Percentiles rank a stretch among this genome's conserved stretches.
These are phyloP conservation scores for Voacanga thouarsii DNA, from an alignment of 257 asterid genomes.

Conservation along the genomic window DNA sequence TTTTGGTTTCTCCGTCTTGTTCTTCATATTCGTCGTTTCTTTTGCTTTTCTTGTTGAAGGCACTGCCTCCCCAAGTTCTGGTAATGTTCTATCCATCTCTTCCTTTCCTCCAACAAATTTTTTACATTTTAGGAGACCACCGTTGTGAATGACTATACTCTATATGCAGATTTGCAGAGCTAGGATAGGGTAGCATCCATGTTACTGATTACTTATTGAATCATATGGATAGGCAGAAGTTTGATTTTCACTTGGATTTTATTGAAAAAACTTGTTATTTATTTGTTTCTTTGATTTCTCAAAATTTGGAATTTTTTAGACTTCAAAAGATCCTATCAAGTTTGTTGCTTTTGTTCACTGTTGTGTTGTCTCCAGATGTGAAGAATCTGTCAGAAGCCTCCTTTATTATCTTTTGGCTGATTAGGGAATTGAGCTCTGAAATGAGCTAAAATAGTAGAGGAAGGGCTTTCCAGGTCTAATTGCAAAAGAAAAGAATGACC, in stretches of 20 bases:
- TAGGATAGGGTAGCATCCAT: not conserved
- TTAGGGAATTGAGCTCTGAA: not conserved
- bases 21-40: slow-evolving; percentile 34
- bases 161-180: not conserved
- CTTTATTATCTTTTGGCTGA: slow-evolving; percentile 1
- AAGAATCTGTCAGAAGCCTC: not conserved
- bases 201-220: not conserved
- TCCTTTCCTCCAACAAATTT: not conserved
- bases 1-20: slow-evolving; percentile 41
- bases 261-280: not conserved
- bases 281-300: not conserved
- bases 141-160: not conserved
- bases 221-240: not conserved
- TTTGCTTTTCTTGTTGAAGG: slow-evolving; percentile 29
- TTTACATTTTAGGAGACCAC: not conserved
- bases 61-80: slow-evolving; percentile 26
- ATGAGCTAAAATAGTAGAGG: not conserved
- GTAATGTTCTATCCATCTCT: slow-evolving; percentile 15
- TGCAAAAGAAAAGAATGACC: not conserved
- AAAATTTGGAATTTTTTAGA: not conserved
- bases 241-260: not conserved
- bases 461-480: not conserved
- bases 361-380: not conserved
- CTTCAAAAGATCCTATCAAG: not conserved
- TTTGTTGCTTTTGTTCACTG: not conserved